Base-by-base conservation (phyloP, 176 grass and related monocot genomes). In the Guadua angustifolia region DNA sequence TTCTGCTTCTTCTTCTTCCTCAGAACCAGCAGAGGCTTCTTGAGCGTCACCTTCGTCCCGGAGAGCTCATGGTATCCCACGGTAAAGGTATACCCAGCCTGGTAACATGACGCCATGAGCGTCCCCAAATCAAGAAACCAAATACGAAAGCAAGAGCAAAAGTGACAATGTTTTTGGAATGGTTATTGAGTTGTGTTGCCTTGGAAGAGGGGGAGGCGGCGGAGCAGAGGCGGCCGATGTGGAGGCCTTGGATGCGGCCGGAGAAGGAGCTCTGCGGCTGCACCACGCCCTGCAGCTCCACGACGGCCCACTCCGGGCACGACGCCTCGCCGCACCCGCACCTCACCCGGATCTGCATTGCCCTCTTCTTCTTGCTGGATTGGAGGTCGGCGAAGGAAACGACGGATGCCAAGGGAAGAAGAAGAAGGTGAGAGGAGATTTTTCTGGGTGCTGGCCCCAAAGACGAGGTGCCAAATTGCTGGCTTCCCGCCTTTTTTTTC, bases 61-160 rank as follows among this genome's bases (percentile, higher is more conserved):
- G 89, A 69, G 45, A 98, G 93, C 82, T 98, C 95, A n/a, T 98
- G 95, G 88, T 98, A 98, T 33, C 95, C 93, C 2, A 98, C 80
- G 12, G 87, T 95, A 84, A 98, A 93, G 49, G 89, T 98, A 64
- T 90, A 98, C 52, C 50, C 90, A 10, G 44, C 79, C 92, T 98
- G 77, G 78, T 4, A 80, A 55, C 5, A 85, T 29, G 17, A 14
- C 14, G 5, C 32, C 70, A 13, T 52, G 3, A 67, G 51, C 7
- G 21, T 7, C 17, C 52, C 14, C 9, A 0, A n/a, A 71, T 51
- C 29, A 8, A 49, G 16, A 32, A 66, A 49, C 42, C 61, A 75
- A 2, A 67, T 17, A 50, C 8, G 16, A 60, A 38, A 49, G 39
- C 26, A 50, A 11, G 0, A 38, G 26, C 19, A 24, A 45, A 57